Base-by-base conservation (phyloP, 2,329 filamentous ascomycete genomes). In the Epichloe gansuensis region DNA sequence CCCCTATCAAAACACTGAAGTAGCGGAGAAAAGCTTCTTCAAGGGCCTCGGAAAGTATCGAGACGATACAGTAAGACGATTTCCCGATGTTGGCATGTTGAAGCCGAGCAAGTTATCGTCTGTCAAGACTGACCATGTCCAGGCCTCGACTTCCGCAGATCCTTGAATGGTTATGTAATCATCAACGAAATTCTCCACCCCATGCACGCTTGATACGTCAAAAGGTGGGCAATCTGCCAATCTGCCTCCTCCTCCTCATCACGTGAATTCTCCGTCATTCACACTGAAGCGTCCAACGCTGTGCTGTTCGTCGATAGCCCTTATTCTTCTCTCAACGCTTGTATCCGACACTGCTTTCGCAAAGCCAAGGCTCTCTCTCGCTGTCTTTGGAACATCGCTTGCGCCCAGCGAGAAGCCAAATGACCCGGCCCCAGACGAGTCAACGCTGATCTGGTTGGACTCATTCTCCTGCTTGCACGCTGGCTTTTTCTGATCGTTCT, bases 371-470 rank as follows among this genome's bases (percentile, higher is more conserved):
- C 28, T 25, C 31, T 39, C 31, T 39, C 8, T 41, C 39, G 28
- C 46, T 12, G 9, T 52, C 13, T 28, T 31, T 46, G n/a, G 25
- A 34, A 13, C 50, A 15, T 46, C 23, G 41, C 50, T 50, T 46
- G 23, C 52, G 49, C 51, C 45, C 48, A 46, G 46, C 50, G 43
- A 43, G 46, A 52, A 53, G 51, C 52, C 54, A 55, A 59, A 60
- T 61, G 60, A 61, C 58, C 55, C 64, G 61, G 64, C 63, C 58
- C 57, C 63, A 48, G 59, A 62, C 62, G 62, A 69, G 62, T 68
- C 67, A 65, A 63, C 62, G 66, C 63, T 68, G 64, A 67, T 68
- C 68, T 63, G 68, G 68, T 71, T 70, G 67, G 68, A 67, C 67
- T 68, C 68, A 68, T 63, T 61, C 56, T 68, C 62, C 67, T 58